Percentiles rank a stretch among this genome's conserved stretches.
Evolutionary conservation across 495 filamentous ascomycete genomes (phyloP).

Genomic region (Podospora didyma): DNA sequence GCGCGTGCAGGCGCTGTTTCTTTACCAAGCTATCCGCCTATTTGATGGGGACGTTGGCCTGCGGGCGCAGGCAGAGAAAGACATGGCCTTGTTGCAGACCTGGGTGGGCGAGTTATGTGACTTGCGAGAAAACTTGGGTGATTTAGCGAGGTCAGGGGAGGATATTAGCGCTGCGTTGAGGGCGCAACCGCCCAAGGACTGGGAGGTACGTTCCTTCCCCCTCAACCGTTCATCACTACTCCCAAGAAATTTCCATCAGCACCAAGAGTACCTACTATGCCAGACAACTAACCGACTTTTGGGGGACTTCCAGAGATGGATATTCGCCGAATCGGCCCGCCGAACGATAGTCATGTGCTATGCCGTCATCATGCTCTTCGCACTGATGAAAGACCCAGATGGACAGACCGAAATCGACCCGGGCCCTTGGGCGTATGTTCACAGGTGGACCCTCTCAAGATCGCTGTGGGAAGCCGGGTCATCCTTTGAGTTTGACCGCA

Average conservation of each 20-base stretch:
- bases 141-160: slow-evolving; percentile 1
- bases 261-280: no score
- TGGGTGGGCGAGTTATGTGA: slow-evolving; percentile 31
- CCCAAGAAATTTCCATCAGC: no score
- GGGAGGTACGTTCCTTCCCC: slow-evolving; percentile 18
- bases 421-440: slow-evolving; percentile 17
- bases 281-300: no score
- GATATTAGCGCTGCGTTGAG: background rate
- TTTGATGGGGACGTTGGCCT: slow-evolving; percentile 35
- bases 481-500: slow-evolving; percentile 21
- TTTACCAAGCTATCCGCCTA: slow-evolving; percentile 35
- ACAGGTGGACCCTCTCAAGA: slow-evolving; percentile 29
- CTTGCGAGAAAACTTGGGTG: slow-evolving; percentile 28
- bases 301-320: slow-evolving; percentile 28
- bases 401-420: background rate
- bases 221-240: no score
- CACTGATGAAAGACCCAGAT: slow-evolving; percentile 13
- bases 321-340: slow-evolving; percentile 29
- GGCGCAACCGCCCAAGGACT: slow-evolving; percentile 13
- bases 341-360: slow-evolving; percentile 28
- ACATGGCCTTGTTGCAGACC: slow-evolving; percentile 25
- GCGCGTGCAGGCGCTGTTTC: slow-evolving; percentile 29
- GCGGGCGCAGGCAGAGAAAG: slow-evolving; percentile 28
- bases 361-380: slow-evolving; percentile 19
- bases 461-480: slow-evolving; percentile 27